Conservation (phyloP, 176 grass and related monocot species). For the Avena atlantica region DNA sequence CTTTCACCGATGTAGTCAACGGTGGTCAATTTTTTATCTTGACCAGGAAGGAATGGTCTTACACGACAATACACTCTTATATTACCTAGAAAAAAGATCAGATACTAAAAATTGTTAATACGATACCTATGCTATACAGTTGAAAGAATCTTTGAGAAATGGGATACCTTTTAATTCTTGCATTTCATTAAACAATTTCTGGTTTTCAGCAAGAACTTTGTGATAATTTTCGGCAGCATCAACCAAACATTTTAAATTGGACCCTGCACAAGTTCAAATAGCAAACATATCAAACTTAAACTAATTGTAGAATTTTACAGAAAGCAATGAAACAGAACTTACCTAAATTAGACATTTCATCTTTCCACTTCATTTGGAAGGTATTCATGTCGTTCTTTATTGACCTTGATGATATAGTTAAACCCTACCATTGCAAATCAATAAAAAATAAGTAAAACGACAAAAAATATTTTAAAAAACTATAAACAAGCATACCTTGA, state of each 20-base stretch:
- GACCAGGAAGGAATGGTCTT: conserved; percentile 89
- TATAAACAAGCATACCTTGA: conserved; percentile 57
- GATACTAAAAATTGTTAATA: not conserved
- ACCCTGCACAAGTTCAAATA: conserved; percentile 53
- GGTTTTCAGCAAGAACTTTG: conserved; percentile 87
- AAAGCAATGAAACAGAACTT: conserved; percentile 32
- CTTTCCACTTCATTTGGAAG: conserved; percentile 74
- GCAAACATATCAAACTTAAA: conserved; percentile 12
- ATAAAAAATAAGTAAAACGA: conserved; percentile 24
- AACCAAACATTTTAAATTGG: conserved; percentile 70
- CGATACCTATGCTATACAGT: not conserved
- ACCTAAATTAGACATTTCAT: conserved; percentile 86
- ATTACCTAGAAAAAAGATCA: conserved; percentile 60
- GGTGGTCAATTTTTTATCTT: conserved; percentile 72
- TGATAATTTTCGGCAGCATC: conserved; percentile 96
- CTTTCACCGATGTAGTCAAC: conserved; percentile 94
- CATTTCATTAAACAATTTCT: conserved; percentile 92
- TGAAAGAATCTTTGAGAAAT: not conserved
- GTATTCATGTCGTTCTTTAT: conserved; percentile 60
- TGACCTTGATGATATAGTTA: conserved; percentile 63
- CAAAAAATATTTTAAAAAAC: conserved; percentile 25
- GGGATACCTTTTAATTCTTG: conserved; percentile 88
- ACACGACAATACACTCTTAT: conserved; percentile 98
- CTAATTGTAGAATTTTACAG: conserved; percentile 2
- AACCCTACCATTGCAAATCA: conserved; percentile 51